Evolutionary conservation across 2,329 filamentous ascomycete genomes (phyloP).

Genomic region (Arthrobotrys conoides): DNA sequence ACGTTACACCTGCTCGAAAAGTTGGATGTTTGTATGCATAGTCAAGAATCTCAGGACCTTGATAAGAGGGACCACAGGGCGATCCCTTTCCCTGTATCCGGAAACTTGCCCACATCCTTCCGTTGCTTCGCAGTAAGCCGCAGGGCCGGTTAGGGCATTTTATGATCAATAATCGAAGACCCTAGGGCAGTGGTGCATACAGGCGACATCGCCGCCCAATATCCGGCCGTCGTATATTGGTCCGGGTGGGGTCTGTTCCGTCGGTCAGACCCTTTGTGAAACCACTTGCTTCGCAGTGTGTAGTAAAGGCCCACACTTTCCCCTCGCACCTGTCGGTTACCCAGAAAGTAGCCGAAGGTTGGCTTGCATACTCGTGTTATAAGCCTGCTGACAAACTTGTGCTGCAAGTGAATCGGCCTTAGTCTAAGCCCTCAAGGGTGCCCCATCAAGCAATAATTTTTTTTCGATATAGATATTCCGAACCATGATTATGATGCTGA

Average conservation of each 20-base stretch:
- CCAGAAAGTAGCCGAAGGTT: conserved; percentile 28
- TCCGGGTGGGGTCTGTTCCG: conserved; percentile 41
- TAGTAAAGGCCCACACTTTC: neutral
- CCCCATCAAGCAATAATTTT: conserved; percentile 43
- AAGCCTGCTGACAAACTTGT: conserved; percentile 49
- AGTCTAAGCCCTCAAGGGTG: conserved; percentile 50
- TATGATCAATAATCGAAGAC: conserved; percentile 56
- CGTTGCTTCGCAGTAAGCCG: conserved; percentile 56
- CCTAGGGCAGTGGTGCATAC: conserved; percentile 37
- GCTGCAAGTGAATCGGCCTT: conserved; percentile 38
- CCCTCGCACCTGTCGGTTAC: conserved; percentile 21
- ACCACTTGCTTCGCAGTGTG: conserved; percentile 33
- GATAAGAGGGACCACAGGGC: conserved; percentile 54
- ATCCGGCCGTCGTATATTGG: conserved; percentile 17
- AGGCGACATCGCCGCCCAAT: conserved; percentile 30
- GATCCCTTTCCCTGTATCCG: conserved; percentile 57
- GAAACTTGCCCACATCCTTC: conserved; percentile 52
- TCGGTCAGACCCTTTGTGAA: conserved; percentile 44
- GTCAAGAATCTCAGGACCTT: conserved; percentile 14
- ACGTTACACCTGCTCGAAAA: conserved; percentile 59
- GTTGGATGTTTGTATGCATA: conserved; percentile 27
- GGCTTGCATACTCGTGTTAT: conserved; percentile 27
- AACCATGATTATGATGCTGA: conserved; percentile 4
- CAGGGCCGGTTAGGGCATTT: conserved; percentile 45
- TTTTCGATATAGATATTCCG: conserved; percentile 42